A percentile compares a stretch with the other conserved stretches of the same genome.
phyloP scores from a whole-genome alignment of 169 alveolate genomes.

The Plasmodium gaboni region DNA sequence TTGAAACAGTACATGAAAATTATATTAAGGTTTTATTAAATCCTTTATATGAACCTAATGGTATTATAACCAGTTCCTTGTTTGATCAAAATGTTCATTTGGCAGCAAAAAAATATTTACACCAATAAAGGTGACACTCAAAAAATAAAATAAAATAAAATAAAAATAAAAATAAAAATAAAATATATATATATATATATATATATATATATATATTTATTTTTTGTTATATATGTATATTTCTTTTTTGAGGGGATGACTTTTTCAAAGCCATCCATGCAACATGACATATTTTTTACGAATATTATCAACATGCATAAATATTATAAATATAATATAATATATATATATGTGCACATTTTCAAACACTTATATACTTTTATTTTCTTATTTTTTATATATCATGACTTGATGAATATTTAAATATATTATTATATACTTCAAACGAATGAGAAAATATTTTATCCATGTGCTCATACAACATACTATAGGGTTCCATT shows the following conservation, averaged over 20 bases:
- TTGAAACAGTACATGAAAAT: conserved; percentile 89
- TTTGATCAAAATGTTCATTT: conserved; percentile 71
- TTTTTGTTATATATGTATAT: too few species aligned
- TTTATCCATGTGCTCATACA: conserved; percentile 18
- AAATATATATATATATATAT: background rate
- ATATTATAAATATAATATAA: too few species aligned
- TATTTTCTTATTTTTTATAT: background rate
- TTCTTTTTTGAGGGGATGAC: too few species aligned
- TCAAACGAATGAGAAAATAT: conserved; percentile 33
- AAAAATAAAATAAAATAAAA: background rate
- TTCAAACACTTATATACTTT: too few species aligned
- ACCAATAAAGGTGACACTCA: conserved; percentile 10
- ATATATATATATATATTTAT: too few species aligned
- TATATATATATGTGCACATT: too few species aligned
- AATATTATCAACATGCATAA: too few species aligned
- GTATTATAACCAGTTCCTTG: conserved; percentile 79
- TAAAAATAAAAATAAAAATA: background rate
- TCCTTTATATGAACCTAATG: conserved; percentile 82
- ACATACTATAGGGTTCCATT: background rate
- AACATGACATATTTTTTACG: too few species aligned
- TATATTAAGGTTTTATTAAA: conserved; percentile 84
- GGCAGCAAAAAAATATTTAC: conserved; percentile 52
- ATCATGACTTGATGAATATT: background rate
- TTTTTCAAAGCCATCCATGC: too few species aligned
- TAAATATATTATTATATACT: conserved; percentile 25